Evolutionary conservation across 495 filamentous ascomycete species (phyloP), one percentile per base, ranked within the genome.

Genomic region (Lineolata rhizophorae): DNA sequence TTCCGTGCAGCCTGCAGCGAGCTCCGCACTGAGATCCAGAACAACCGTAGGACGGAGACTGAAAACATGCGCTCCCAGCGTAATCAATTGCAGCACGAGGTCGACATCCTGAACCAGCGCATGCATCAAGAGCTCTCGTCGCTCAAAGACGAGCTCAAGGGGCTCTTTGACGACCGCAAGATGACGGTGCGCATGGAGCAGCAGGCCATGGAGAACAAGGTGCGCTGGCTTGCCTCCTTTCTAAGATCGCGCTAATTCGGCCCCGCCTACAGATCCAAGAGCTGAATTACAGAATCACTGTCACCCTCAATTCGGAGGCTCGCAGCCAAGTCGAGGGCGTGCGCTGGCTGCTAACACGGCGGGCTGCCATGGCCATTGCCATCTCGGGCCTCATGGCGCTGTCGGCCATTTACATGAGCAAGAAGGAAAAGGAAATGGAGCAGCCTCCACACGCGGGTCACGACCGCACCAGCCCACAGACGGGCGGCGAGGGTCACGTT

Each of bases 1-100:
- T 99, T 99, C 58, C 67, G 77, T 24, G 85, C 87, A 11, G 87
- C 90, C 10, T 93, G 84, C 50, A 82, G 74, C 10, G 87, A 99
- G 55, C 69, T 99, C 13, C 69, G 72, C 38, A 80, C 77, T 27
- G 82, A 84, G 41, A 66, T 92, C 9, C 65, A 67, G 36, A 66
- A 52, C 16, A 40, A 42, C 4, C 52, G 61, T 20, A 48, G 64
- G 36, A 50, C 55, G 25, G 73, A 58, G 45, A 73, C 67, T 39
- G 76, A 70, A 60, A 73, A 66, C 32, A 67, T 73, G 49, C 70
- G 80, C 25, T 70, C 76, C 37, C 78, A 91, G 41, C 61, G 84
- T 29, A 76, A 74, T 8, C 71, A 82, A 29, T 51, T 95, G 40
- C 80, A 92, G 54, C 81, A 91, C 45, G 85, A 94, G 49, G 70